Evolutionary conservation across 768 basidiomycete genomes (phyloP).

Genomic region (Collybia sordida): DNA sequence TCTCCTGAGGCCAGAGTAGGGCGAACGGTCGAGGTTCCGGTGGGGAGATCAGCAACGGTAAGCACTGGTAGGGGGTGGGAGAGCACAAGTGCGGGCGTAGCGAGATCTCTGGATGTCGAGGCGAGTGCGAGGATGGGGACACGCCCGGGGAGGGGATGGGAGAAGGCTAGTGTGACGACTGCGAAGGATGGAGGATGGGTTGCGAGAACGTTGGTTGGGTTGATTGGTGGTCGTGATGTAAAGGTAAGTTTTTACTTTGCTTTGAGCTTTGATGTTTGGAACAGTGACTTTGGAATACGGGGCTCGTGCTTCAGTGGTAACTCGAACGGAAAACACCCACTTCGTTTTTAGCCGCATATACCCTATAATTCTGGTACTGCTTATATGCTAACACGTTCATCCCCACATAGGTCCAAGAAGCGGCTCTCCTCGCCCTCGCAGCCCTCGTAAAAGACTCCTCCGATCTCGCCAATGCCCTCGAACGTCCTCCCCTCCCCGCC

Average conservation of each 20-base stretch:
- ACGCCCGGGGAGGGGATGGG: too few species aligned
- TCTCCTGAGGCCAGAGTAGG: background rate
- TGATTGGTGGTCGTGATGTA: slow-evolving; percentile 50
- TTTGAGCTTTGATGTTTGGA: background rate
- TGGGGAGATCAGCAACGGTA: too few species aligned
- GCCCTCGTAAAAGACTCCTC: slow-evolving; percentile 65
- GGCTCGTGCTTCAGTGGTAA: too few species aligned
- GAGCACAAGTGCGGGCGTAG: too few species aligned
- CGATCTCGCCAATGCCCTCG: slow-evolving; percentile 46
- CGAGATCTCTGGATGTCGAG: slow-evolving; percentile 32
- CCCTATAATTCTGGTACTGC: too few species aligned
- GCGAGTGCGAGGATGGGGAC: background rate
- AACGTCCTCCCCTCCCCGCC: slow-evolving; percentile 28
- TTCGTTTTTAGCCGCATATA: too few species aligned
- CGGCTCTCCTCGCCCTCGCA: slow-evolving; percentile 61
- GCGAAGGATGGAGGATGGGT: slow-evolving; percentile 56
- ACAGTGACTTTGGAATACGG: too few species aligned
- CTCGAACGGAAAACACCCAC: too few species aligned
- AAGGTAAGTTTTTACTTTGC: slow-evolving; percentile 39
- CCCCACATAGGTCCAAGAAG: slow-evolving; percentile 59
- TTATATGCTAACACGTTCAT: too few species aligned
- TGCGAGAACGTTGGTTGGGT: slow-evolving; percentile 44
- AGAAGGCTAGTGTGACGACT: too few species aligned
- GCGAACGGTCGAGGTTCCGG: too few species aligned
- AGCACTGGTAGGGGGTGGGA: too few species aligned